Base-by-base conservation (phyloP, 2,329 filamentous ascomycete genomes). In the Periconia sp. region DNA sequence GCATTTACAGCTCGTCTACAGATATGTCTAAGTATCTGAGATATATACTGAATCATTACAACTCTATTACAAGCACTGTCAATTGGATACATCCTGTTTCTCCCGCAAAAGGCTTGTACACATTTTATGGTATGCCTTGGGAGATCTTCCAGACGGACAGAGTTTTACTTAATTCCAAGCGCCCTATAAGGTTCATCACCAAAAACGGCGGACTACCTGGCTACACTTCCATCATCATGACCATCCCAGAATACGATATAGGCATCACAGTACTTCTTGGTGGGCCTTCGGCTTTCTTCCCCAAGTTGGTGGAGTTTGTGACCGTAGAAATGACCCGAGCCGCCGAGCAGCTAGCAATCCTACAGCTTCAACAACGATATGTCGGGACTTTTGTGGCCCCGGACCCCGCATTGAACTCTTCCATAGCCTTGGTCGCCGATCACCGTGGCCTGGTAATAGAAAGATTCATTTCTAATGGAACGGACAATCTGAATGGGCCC, bases 111-210 rank as follows among this genome's bases (percentile, higher is more conserved):
- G 70, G 71, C 0, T 36, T 70, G 11, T 48, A 69, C 18, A 68
- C 59, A 0, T 75, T 72, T 43, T 77, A 76, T 41, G 75, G 74
- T 3, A 72, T 73, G 60, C 74, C 75, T 0, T 78, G 73, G 70
- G 75, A 78, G 51, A 77, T 74, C 0, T 72, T 71, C 29, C 69
- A 73, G 0, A 73, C 69, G 2, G 65, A 72, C 26, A 59, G 60
- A 4, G 64, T 75, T 12, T 56, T 77, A 1, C 36, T 50, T 6
- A 44, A 65, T 12, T 72, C 63, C 9, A 56, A 49, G 4, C 59
- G 72, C 10, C 63, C 70, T 0, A 65, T 77, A 3, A 74, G 71
- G 2, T 72, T 78, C 47, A 59, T 73, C 24, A 76, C 74, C 2
- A 78, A 78, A 52, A 53, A 59, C 2, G 75, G 75, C 5, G 69